Evolutionary conservation across 1,284 basidiomycete species (phyloP), one percentile per base, ranked within the genome.

Genomic region (Takashimella tepidaria): DNA sequence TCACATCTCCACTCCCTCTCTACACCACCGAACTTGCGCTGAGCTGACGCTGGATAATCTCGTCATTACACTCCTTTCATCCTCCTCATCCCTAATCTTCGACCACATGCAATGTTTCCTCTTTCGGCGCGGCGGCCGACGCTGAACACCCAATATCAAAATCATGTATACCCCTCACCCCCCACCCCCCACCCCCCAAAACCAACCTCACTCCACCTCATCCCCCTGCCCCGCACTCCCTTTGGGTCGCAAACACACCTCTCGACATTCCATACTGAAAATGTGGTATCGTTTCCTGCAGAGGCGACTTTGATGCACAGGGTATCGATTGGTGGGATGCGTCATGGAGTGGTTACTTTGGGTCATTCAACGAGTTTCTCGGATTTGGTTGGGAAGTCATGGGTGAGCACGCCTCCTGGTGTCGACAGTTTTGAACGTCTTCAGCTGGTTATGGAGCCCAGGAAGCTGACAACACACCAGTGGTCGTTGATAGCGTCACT

Each of bases 341-440:
- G 53, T 83, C 86, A 43, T 92, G 89, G 88, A 86, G 86, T 3
- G 82, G 85, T 49, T 79, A 87, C 54, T 91, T 92, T 74, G 81
- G 83, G 47, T 82, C 86, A 0, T 91, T 91, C 70, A 85, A 87
- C 56, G 84, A 84, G 41, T 92, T 92, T 70, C 79, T 92, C 41
- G 80, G 83, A 8, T 91, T 90, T 68, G 87, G 86, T 25, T 92
- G 89, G 89, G 88, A 89, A 10, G 84, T 83, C 12, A 86, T 92
- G 72, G 66, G 72, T 72, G 41, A 55, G 72, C 56, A 23, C 24
- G 5, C 31, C 8, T 37, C 31, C 10, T 8, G 10, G 16, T 37
- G 31, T 8, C 31, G 31, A 8, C 31, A n/a, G n/a, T n/a, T 37
- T 8, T 16, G 31, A 8, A 8, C 31, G 8, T 37, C 31, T 37